Evolutionary conservation across 306 rosid species (phyloP).

Genomic region (Neltuma alba): DNA sequence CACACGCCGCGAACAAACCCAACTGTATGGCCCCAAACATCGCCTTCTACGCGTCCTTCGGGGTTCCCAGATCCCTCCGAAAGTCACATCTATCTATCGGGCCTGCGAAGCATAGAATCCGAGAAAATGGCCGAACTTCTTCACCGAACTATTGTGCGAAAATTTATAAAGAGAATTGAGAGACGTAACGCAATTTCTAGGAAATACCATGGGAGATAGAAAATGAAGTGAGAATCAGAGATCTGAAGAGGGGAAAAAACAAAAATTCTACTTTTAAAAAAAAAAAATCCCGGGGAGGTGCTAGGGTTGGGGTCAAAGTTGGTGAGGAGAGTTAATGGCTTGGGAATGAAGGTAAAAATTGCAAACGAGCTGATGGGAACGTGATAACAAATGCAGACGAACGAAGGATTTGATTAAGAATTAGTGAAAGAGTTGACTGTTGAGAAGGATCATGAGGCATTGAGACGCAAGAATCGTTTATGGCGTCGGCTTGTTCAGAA

Average conservation of each 20-base stretch:
- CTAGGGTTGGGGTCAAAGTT: conserved; percentile 45
- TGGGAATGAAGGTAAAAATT: conserved; percentile 37
- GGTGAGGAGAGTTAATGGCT: conserved; percentile 46
- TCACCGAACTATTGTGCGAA: too few species aligned
- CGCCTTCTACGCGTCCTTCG: conserved; percentile 1
- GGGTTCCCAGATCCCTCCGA: conserved; percentile 24
- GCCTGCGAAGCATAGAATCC: neutral
- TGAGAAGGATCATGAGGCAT: neutral
- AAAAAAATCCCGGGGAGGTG: neutral
- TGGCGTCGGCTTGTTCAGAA: conserved; percentile 18
- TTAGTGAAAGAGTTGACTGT: conserved; percentile 10
- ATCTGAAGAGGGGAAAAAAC: conserved; percentile 38
- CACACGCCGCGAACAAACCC: conserved; percentile 83
- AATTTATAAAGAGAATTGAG: neutral
- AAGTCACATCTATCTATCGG: conserved; percentile 35
- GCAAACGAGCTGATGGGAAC: conserved; percentile 40
- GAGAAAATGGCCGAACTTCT: neutral
- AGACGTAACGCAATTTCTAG: neutral
- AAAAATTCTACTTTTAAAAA: neutral
- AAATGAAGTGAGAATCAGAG: conserved; percentile 21
- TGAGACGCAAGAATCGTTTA: conserved; percentile 20
- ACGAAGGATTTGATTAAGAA: neutral
- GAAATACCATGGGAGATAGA: conserved; percentile 2
- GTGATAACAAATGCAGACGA: conserved; percentile 36
- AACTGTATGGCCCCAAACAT: conserved; percentile 81